Conservation (phyloP, 768 basidiomycete species). For the Russula lepida region DNA sequence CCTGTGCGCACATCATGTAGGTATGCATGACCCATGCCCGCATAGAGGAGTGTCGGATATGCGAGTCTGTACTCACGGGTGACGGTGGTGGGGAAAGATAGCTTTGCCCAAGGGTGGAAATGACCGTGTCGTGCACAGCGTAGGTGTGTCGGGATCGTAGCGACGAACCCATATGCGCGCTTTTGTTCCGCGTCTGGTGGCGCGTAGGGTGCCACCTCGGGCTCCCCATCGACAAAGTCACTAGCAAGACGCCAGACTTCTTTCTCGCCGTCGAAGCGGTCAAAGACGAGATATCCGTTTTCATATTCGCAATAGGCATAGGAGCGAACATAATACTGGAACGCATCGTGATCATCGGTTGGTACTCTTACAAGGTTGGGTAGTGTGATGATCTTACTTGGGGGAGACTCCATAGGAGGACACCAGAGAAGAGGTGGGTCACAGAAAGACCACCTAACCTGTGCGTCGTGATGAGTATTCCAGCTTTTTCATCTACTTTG, state of each 20-base stretch:
- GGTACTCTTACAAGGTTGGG: not conserved
- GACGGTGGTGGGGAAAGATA: constrained; percentile 37
- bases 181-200: constrained; percentile 25
- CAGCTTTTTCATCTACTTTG: constrained; percentile 60
- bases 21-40: constrained; percentile 37
- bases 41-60: constrained; percentile 55
- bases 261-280: constrained; percentile 45
- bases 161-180: constrained; percentile 23
- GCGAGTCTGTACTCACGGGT: constrained; percentile 54
- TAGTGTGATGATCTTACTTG: constrained; percentile 21
- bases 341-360: not conserved
- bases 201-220: not conserved
- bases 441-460: constrained; percentile 50
- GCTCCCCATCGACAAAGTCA: constrained; percentile 19
- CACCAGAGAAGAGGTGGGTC: constrained; percentile 41
- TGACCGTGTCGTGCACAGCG: constrained; percentile 33
- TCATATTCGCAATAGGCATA: constrained; percentile 70
- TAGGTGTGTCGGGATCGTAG: constrained; percentile 9
- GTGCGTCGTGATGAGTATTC: constrained; percentile 52
- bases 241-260: constrained; percentile 61
- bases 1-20: constrained; percentile 56
- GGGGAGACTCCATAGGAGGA: constrained; percentile 53
- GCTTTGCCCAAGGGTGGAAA: constrained; percentile 55
- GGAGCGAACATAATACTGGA: constrained; percentile 41
- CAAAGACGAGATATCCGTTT: constrained; percentile 63